Percentiles rank a stretch among this genome's conserved stretches.
These are phyloP conservation scores for Rubroshorea leprosula DNA, from an alignment of 345 rosid species.

Conservation along the genomic window DNA sequence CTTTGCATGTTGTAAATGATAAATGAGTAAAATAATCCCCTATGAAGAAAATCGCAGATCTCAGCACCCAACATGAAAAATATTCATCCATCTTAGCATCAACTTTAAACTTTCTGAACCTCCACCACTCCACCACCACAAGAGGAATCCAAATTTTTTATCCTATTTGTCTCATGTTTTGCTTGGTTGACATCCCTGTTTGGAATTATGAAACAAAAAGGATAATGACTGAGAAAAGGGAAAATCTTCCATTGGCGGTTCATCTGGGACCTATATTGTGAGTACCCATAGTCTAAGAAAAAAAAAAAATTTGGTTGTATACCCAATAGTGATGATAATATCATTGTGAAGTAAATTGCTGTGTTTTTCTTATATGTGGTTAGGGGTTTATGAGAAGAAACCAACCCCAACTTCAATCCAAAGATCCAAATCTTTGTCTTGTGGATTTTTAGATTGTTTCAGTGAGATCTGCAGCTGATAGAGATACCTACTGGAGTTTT, in stretches of 20 bases:
- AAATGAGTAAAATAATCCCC: not conserved
- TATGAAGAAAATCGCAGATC: constrained; percentile 13
- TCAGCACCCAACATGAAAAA: constrained; percentile 3
- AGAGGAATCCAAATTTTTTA: constrained; percentile 1
- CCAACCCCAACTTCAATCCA: constrained; percentile 19
- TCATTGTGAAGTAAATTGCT: constrained; percentile 15
- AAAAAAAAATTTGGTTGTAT: not conserved
- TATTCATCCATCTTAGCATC: constrained; percentile 1
- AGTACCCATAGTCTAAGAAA: constrained; percentile 14
- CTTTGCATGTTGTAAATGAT: not conserved
- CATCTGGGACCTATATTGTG: constrained; percentile 15
- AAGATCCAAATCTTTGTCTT: constrained; percentile 17
- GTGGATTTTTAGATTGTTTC: constrained; percentile 21
- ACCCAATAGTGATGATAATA: constrained; percentile 6
- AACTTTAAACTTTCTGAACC: not conserved
- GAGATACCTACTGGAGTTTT: constrained; percentile 23
- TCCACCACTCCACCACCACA: too few relatives aligned
- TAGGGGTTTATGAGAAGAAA: constrained; percentile 15
- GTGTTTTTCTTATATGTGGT: constrained; percentile 8
- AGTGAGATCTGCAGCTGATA: constrained; percentile 12
- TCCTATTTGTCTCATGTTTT: not conserved
- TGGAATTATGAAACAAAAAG: not conserved
- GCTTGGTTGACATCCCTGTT: not conserved
- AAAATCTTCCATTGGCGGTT: constrained; percentile 23
- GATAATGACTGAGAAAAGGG: constrained; percentile 21